A percentile compares a stretch with the other conserved stretches of the same genome.
These are phyloP conservation scores for Phyllostachys edulis DNA, from an alignment of 176 grass and related monocot genomes.

Conservation along the genomic window DNA sequence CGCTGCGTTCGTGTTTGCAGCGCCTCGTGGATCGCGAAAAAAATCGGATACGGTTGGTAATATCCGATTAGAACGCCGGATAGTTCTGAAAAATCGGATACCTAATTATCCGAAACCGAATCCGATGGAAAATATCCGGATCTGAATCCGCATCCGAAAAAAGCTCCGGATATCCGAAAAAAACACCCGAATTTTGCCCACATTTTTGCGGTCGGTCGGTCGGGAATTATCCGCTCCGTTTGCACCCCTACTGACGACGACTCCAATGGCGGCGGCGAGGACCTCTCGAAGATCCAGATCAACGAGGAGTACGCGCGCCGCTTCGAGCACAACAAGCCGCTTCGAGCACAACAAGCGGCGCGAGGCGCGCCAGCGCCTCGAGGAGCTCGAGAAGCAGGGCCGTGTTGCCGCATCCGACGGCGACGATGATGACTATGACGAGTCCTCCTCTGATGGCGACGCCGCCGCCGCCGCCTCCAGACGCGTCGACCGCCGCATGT, in stretches of 20 bases:
- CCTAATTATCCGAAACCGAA: too few species aligned
- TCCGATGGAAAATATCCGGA: too few species aligned
- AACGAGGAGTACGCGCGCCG: slow-evolving; percentile 63
- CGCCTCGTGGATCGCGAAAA: too few species aligned
- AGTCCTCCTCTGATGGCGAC: slow-evolving; percentile 25
- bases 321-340: slow-evolving; percentile 83
- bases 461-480: slow-evolving; percentile 31
- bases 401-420: neutral
- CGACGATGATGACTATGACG: slow-evolving; percentile 11
- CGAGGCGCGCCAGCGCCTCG: slow-evolving; percentile 55
- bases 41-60: too few species aligned
- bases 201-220: too few species aligned
- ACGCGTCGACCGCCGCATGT: slow-evolving; percentile 49
- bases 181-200: too few species aligned
- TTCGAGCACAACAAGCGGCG: slow-evolving; percentile 89
- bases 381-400: slow-evolving; percentile 69
- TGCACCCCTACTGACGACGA: slow-evolving; percentile 45
- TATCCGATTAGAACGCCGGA: too few species aligned
- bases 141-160: too few species aligned
- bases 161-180: too few species aligned
- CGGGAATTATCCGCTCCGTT: too few species aligned
- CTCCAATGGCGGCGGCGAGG: slow-evolving; percentile 26
- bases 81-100: too few species aligned
- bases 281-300: slow-evolving; percentile 66
- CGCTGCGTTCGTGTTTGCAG: too few species aligned